Percentiles rank a stretch among this genome's conserved stretches.
Evolutionary conservation across 345 rosid species (phyloP).

Genomic region (Salix purpurea): DNA sequence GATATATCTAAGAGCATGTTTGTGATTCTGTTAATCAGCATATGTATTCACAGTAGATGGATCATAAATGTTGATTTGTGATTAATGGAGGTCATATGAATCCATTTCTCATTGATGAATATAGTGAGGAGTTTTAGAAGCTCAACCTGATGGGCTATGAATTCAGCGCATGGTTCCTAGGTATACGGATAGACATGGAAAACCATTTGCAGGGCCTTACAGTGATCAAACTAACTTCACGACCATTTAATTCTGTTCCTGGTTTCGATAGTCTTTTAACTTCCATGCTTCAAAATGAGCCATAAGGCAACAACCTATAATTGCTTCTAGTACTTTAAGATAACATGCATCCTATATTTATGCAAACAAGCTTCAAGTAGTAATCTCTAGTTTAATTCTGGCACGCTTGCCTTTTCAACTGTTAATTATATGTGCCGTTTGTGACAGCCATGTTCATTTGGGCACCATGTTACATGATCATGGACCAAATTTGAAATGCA

Average conservation of each 20-base stretch:
- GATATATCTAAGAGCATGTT: background rate
- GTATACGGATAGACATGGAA: background rate
- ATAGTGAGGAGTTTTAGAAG: background rate
- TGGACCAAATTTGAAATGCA: too few relatives aligned
- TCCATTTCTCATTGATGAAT: background rate
- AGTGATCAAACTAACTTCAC: background rate
- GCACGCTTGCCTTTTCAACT: too few relatives aligned
- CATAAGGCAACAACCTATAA: background rate
- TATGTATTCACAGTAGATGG: background rate
- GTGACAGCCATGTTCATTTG: too few relatives aligned
- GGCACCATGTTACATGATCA: too few relatives aligned
- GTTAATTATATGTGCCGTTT: too few relatives aligned
- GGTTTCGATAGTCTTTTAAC: background rate
- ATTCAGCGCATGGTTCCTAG: background rate
- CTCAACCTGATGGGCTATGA: background rate
- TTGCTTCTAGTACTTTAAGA: background rate
- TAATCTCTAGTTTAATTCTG: too few relatives aligned
- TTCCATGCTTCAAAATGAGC: background rate
- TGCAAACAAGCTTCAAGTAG: background rate
- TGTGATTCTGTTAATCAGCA: background rate
- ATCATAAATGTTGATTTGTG: background rate
- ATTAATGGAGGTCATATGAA: background rate
- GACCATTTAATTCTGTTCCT: background rate
- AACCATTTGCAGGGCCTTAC: background rate
- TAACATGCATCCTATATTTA: background rate